These are phyloP conservation scores for Sugiyamaella americana DNA, from an alignment of 805 yeast species.

Conservation along the genomic window DNA sequence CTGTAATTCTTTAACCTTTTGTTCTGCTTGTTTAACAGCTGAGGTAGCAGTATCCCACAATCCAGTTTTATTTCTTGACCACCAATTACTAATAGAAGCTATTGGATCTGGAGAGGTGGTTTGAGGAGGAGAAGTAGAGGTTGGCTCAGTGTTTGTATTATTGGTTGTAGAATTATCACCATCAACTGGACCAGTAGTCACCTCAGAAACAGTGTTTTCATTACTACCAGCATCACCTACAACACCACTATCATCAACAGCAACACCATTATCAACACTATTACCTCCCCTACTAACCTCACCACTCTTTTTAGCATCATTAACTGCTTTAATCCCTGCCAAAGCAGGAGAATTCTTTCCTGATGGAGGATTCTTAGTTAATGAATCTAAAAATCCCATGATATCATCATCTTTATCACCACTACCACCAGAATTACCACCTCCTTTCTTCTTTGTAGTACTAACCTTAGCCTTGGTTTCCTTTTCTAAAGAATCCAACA, in stretches of 20 bases:
- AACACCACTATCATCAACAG: neutral
- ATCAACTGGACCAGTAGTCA: neutral
- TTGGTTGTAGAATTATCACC: neutral
- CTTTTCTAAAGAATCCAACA: constrained; percentile 35
- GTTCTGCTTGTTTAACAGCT: constrained; percentile 39
- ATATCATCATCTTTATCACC: constrained; percentile 32
- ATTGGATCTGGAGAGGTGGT: constrained; percentile 33
- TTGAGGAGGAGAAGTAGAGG: too few species aligned
- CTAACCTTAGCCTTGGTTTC: constrained; percentile 19
- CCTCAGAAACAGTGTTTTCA: neutral
- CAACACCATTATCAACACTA: neutral
- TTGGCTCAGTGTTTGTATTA: neutral
- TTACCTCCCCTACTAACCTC: neutral
- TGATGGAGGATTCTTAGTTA: constrained; percentile 26
- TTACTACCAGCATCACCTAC: neutral
- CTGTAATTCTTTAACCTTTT: constrained; percentile 34
- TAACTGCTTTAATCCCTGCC: neutral
- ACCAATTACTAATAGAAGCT: constrained; percentile 32
- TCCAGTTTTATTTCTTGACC: constrained; percentile 34
- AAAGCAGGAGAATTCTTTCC: constrained; percentile 20
- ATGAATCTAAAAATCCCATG: constrained; percentile 38
- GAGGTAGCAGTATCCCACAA: constrained; percentile 36
- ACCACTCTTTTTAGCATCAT: neutral
- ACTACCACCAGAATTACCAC: constrained; percentile 5
- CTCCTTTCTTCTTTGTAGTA: constrained; percentile 15